Evolutionary conservation across 768 basidiomycete genomes (phyloP), one percentile per base, ranked within the genome.

Genomic region (Lactarius vividus): DNA sequence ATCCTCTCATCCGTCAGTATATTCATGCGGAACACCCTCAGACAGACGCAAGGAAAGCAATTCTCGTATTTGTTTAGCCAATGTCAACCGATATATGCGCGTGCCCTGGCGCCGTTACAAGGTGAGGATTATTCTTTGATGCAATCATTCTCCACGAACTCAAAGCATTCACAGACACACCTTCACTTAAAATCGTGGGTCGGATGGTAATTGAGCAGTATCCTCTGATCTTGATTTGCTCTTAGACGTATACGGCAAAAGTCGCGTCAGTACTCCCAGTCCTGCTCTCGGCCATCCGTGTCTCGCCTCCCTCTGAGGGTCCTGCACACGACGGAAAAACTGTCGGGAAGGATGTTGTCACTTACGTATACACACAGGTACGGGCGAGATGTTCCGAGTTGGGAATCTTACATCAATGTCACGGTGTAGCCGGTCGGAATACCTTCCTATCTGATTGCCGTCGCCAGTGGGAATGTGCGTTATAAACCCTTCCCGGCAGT

Each of bases 1-100:
- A 59, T 33, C 69, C 29, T 23, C 29, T 40, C n/a, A 13, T 28
- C n/a, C 37, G 2, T 35, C 16, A 2, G 53, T 33, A 28, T 52
- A 49, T 37, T 62, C 26, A 61, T 35, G 13, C 29, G 20, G n/a
- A 6, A 10, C 49, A 44, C 20, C 13, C 23, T 15, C 59, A 92
- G 91, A 65, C 88, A 94, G 77, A 97, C 94, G 0, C 91, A 92
- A 66, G 93, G 93, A 9, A 93, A 93, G 70, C 78, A 79, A 23
- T 89, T 91, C 73, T 88, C 92, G 0, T 97, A 90, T 77, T 76
- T 98, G 18, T 98, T 95, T 79, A 94, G 92, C 66, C 96, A 97
- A 72, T 92, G 90, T 72, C 94, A 97, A 70, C 92, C 96, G 3
- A 96, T 95, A 70, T 89, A 96, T 73, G 91, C 91, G 2, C 85